These are phyloP conservation scores for Xylariaceae sp. DNA, from an alignment of 2,329 filamentous ascomycete genomes.

Conservation along the genomic window DNA sequence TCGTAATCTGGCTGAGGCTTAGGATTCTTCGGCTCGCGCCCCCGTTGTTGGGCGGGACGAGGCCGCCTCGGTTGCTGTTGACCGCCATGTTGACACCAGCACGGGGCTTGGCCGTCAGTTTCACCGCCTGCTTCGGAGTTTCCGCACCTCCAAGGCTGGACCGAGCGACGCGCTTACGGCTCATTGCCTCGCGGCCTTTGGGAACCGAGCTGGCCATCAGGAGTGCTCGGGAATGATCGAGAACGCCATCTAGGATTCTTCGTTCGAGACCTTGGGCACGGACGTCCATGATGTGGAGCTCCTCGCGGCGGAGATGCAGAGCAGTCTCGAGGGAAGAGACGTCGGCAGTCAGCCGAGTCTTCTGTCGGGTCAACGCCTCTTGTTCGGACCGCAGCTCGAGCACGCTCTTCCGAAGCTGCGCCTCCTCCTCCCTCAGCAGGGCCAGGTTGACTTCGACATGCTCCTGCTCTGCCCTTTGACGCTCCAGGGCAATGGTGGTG, in stretches of 20 bases:
- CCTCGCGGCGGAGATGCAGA: slow-evolving; percentile 79
- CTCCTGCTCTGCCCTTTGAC: slow-evolving; percentile 53
- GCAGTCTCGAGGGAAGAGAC: slow-evolving; percentile 89
- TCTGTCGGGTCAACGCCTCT: slow-evolving; percentile 71
- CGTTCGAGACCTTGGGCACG: slow-evolving; percentile 86
- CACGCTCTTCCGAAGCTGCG: slow-evolving; percentile 49
- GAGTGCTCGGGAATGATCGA: slow-evolving; percentile 91
- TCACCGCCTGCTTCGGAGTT: not conserved
- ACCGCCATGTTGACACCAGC: slow-evolving; percentile 49
- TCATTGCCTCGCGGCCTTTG: slow-evolving; percentile 51
- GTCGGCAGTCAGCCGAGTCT: slow-evolving; percentile 74
- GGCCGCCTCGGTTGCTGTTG: slow-evolving; percentile 43
- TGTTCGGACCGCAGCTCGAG: slow-evolving; percentile 60
- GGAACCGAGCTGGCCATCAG: slow-evolving; percentile 62
- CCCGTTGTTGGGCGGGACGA: slow-evolving; percentile 40
- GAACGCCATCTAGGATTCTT: slow-evolving; percentile 88
- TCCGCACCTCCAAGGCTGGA: slow-evolving; percentile 36
- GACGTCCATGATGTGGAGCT: slow-evolving; percentile 83
- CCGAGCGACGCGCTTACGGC: slow-evolving; percentile 46
- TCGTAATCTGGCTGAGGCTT: slow-evolving; percentile 83
- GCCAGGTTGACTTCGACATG: slow-evolving; percentile 53
- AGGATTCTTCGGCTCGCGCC: slow-evolving; percentile 71
- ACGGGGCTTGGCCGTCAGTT: slow-evolving; percentile 23
- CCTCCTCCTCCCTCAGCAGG: slow-evolving; percentile 47
- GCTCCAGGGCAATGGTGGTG: slow-evolving; percentile 73